Conservation (phyloP, 257 asterid genomes). For the Cinchona pubescens region DNA sequence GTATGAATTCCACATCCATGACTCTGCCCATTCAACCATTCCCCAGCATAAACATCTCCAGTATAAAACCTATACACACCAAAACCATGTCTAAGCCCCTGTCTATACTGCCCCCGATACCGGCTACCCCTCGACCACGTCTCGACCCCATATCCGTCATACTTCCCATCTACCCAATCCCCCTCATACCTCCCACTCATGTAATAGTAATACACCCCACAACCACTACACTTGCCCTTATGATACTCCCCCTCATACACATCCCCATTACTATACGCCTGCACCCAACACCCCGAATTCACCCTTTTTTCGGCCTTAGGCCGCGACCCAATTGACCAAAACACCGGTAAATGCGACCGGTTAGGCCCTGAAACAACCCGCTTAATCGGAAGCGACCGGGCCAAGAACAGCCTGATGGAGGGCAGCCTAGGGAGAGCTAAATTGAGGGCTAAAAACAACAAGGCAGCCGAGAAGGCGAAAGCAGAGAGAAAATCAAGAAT, state of each 20-base stretch:
- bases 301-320: constrained; percentile 53
- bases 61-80: constrained; percentile 89
- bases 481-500: constrained; percentile 85
- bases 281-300: constrained; percentile 72
- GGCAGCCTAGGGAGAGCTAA: constrained; percentile 86
- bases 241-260: constrained; percentile 96
- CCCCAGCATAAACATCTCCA: constrained; percentile 95
- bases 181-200: constrained; percentile 96
- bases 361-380: constrained; percentile 23
- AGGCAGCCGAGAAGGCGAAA: constrained; percentile 80
- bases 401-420: constrained; percentile 59
- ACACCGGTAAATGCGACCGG: constrained; percentile 63
- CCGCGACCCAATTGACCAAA: constrained; percentile 86
- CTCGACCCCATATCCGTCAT: constrained; percentile 88
- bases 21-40: constrained; percentile 92
- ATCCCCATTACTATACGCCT: constrained; percentile 87
- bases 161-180: constrained; percentile 89
- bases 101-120: constrained; percentile 79
- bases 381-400: constrained; percentile 68
- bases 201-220: constrained; percentile 92
- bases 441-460: constrained; percentile 73
- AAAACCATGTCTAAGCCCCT: constrained; percentile 87
- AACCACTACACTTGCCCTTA: constrained; percentile 82
- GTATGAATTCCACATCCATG: constrained; percentile 90
- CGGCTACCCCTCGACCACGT: constrained; percentile 93